Base-by-base conservation (phyloP, 805 yeast genomes). In the Barnettozyma californica region DNA sequence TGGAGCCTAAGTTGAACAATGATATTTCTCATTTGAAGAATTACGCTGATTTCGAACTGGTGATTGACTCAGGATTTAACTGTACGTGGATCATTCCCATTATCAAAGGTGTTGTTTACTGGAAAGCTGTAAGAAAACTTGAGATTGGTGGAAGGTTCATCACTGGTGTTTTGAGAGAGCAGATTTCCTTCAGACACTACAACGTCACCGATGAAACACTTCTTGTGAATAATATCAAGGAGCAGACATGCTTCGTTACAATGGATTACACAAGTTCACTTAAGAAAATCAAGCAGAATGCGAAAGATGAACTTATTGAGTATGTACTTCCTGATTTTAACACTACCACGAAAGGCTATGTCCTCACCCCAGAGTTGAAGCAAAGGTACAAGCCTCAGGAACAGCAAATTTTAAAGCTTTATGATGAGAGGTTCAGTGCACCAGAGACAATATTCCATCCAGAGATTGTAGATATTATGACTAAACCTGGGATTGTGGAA, bases 361-460 rank as follows among this genome's bases (percentile, higher is more conserved):
- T 86, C 1, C 64, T 73, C 7, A 69, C 73, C 11, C 62, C 64
- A 7, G 67, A 59, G 16, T 55, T 63, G 19, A 56, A 53, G 31
- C 51, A 53, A 2, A 57, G 59, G 35, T 59, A 57, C n/a, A 57
- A 62, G 34, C 67, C 75, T 2, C 73, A 68, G 20, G 84, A 81
- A 43, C 70, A 77, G 10, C 97, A 91, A 63, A 73, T 83, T 1
- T 68, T 92, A 34, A 68, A 75, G 44, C 71, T 94, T 6, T 75
- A 73, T 23, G 97, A 92, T 64, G 99, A 94, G 65, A 68, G 97
- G 48, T 92, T 94, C 65, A 75, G 87, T 2, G 78, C 87, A 2
- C 97, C 98, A 0, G 99, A 94, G 61, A 72, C 87, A 1, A 70
- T 87, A 33, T 91, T 88, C 65, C 90, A 84, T 56, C 99, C 99